phyloP scores from a whole-genome alignment of 164 flowering plant genomes.

The Berberis thunbergii region DNA sequence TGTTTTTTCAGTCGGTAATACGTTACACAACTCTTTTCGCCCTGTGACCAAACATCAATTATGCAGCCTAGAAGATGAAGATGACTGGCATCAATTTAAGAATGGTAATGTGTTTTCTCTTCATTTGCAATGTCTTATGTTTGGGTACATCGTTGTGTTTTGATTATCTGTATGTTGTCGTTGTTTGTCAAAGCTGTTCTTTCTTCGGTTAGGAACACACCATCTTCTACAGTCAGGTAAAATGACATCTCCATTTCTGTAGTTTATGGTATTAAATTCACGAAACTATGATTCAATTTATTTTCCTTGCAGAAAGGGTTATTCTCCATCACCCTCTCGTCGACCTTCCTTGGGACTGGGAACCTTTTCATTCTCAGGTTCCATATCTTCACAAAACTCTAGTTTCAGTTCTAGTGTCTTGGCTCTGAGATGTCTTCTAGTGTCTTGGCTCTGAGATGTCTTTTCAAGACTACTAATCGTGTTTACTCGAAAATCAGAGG shows the following conservation, averaged over 20 bases:
- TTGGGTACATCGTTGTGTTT: neutral
- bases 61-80: conserved; percentile 46
- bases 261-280: neutral
- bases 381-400: conserved; percentile 13
- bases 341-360: conserved; percentile 29
- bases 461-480: neutral
- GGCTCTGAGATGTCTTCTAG: too few species aligned
- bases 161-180: neutral
- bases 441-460: neutral
- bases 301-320: conserved; percentile 36
- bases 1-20: conserved; percentile 49
- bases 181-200: conserved; percentile 41
- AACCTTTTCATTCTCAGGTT: conserved; percentile 44
- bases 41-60: conserved; percentile 35
- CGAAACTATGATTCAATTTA: neutral
- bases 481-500: conserved; percentile 29
- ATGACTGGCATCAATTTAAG: conserved; percentile 29
- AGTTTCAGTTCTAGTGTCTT: neutral
- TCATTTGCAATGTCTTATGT: neutral
- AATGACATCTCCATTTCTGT: neutral
- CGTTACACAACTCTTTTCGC: conserved; percentile 34
- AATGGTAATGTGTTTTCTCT: conserved; percentile 30
- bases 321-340: conserved; percentile 59
- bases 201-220: conserved; percentile 50
- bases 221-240: conserved; percentile 23